A percentile compares a stretch with the other conserved stretches of the same genome.
These are phyloP conservation scores for Lasiosphaeriaceae sp. DNA, from an alignment of 495 filamentous ascomycete species.

Conservation along the genomic window DNA sequence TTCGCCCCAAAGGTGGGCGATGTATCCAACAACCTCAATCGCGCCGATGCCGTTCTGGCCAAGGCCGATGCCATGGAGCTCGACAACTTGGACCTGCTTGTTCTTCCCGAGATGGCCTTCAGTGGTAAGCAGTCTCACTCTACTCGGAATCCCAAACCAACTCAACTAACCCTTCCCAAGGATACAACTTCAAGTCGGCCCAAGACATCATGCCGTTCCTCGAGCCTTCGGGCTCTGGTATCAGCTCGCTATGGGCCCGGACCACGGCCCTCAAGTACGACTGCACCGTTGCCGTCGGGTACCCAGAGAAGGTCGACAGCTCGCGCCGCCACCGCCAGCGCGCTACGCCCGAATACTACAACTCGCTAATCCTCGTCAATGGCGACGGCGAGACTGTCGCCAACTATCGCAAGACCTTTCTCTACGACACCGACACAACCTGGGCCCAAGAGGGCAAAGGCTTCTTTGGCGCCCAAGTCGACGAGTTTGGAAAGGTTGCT, in stretches of 20 bases:
- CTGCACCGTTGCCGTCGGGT: constrained; percentile 84
- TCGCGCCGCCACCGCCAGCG: constrained; percentile 33
- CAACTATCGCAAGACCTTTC: constrained; percentile 85
- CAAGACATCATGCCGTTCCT: constrained; percentile 73
- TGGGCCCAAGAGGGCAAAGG: constrained; percentile 81
- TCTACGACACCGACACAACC: constrained; percentile 88
- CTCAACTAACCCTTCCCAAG: constrained; percentile 35
- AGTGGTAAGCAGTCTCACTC: constrained; percentile 55
- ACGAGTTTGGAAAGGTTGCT: constrained; percentile 58
- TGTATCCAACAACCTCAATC: constrained; percentile 68
- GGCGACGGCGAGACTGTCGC: constrained; percentile 64
- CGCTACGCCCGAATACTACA: constrained; percentile 58
- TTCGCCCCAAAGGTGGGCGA: constrained; percentile 71
- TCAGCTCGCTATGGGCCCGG: constrained; percentile 75
- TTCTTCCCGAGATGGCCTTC: constrained; percentile 87
- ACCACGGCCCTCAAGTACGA: constrained; percentile 64
- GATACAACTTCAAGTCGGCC: constrained; percentile 86
- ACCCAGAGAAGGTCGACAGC: constrained; percentile 65
- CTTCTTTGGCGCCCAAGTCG: constrained; percentile 52
- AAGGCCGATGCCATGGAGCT: constrained; percentile 48
- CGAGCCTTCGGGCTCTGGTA: constrained; percentile 72
- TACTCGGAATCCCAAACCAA: background rate
- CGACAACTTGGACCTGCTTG: constrained; percentile 65
- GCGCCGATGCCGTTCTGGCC: constrained; percentile 67
- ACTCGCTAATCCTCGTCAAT: constrained; percentile 78